Evolutionary conservation across 768 basidiomycete genomes (phyloP).

Genomic region (Podaxis sp.): DNA sequence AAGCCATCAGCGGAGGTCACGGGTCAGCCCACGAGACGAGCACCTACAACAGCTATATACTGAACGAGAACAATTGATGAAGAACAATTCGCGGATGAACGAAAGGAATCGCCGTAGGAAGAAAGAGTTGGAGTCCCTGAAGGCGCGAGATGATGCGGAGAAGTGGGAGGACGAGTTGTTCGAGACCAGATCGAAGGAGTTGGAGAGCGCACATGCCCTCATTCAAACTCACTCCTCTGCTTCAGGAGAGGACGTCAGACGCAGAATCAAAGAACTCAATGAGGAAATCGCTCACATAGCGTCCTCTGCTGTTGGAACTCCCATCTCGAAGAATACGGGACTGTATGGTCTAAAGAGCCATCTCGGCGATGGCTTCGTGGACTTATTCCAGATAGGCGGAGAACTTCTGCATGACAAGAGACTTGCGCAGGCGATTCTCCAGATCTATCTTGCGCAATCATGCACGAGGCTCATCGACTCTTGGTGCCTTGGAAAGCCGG

Average conservation of each 20-base stretch:
- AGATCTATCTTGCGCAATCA: constrained; percentile 11
- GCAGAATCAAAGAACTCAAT: constrained; percentile 39
- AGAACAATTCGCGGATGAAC: background rate
- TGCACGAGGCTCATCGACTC: constrained; percentile 30
- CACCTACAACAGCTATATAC: background rate
- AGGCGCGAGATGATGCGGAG: background rate
- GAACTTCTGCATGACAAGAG: background rate
- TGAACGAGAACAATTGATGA: background rate
- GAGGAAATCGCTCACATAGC: constrained; percentile 44
- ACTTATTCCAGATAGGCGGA: background rate
- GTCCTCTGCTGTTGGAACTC: constrained; percentile 19
- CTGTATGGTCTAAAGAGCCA: constrained; percentile 14
- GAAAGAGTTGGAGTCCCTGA: background rate
- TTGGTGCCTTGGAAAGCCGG: constrained; percentile 34
- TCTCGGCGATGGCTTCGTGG: constrained; percentile 9
- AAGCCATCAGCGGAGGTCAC: background rate
- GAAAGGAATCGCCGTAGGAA: background rate
- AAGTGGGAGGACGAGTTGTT: constrained; percentile 9
- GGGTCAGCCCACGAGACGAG: background rate
- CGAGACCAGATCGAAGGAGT: constrained; percentile 26
- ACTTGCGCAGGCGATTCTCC: constrained; percentile 8
- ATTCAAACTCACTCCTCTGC: constrained; percentile 36
- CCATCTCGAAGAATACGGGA: background rate
- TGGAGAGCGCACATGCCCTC: constrained; percentile 43
- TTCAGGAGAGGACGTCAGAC: constrained; percentile 40